A percentile compares a stretch with the other conserved stretches of the same genome.
These are phyloP conservation scores for Neurospora sp. DNA, from an alignment of 2,329 filamentous ascomycete species.

Conservation along the genomic window DNA sequence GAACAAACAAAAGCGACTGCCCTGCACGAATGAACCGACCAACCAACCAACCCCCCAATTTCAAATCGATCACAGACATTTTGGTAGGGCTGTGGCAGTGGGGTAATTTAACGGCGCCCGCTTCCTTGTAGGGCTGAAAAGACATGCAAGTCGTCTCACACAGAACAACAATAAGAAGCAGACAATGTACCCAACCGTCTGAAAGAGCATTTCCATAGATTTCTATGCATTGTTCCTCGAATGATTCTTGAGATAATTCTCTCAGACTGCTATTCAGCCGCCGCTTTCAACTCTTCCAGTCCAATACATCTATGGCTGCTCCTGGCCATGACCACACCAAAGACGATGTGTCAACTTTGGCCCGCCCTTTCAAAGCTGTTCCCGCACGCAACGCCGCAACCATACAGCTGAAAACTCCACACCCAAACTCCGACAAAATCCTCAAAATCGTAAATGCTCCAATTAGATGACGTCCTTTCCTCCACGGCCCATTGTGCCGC, in stretches of 20 bases:
- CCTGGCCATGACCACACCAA: background rate
- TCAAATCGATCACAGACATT: background rate
- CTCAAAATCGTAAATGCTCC: constrained; percentile 4
- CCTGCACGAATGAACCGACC: background rate
- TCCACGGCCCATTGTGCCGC: background rate
- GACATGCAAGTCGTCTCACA: background rate
- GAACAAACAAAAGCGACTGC: background rate
- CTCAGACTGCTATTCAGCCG: background rate
- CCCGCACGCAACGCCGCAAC: constrained; percentile 3
- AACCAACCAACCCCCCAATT: background rate
- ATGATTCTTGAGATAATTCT: background rate
- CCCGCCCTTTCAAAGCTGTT: background rate
- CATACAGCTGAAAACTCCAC: constrained; percentile 1
- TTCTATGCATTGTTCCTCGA: background rate
- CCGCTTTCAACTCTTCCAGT: background rate
- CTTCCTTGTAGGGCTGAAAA: background rate
- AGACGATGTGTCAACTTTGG: background rate
- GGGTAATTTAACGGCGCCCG: background rate
- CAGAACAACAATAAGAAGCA: background rate
- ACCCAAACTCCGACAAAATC: background rate
- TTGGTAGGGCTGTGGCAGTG: background rate
- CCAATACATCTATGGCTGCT: background rate
- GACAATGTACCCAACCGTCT: background rate
- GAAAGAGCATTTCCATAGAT: background rate
- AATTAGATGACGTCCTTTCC: constrained; percentile 4